A percentile compares a stretch with the other conserved stretches of the same genome.
These are phyloP conservation scores for Cadophora luteo-olivacea DNA, from an alignment of 2,329 filamentous ascomycete genomes.

Conservation along the genomic window DNA sequence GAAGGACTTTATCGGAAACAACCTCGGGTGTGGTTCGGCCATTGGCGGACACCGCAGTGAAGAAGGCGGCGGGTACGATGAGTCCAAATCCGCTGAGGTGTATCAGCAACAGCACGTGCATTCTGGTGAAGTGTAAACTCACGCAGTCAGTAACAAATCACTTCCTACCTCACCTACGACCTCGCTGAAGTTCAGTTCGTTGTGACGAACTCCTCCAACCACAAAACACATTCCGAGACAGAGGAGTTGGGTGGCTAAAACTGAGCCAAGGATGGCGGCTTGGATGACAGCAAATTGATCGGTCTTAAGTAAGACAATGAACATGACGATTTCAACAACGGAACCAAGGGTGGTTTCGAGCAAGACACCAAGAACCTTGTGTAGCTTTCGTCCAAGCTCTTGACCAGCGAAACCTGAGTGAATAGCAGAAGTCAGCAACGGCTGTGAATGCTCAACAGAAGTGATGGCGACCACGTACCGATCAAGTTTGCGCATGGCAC, in stretches of 20 bases:
- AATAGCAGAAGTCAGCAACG: background rate
- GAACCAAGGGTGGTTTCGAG: conserved; percentile 71
- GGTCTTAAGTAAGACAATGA: conserved; percentile 72
- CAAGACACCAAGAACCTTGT: conserved; percentile 72
- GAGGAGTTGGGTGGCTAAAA: conserved; percentile 80
- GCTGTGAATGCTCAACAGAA: too few relatives aligned
- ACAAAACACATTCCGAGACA: conserved; percentile 85
- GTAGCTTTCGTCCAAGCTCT: conserved; percentile 75
- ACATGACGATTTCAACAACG: conserved; percentile 82
- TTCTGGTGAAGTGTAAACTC: conserved; percentile 50
- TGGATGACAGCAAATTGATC: conserved; percentile 74
- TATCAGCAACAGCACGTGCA: conserved; percentile 21
- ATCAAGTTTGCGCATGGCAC: conserved; percentile 77
- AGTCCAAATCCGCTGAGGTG: conserved; percentile 53
- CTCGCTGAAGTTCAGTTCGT: conserved; percentile 75
- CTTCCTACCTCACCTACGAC: conserved; percentile 81
- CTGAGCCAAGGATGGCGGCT: conserved; percentile 83
- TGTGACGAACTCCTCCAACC: conserved; percentile 71
- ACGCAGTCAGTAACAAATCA: conserved; percentile 78
- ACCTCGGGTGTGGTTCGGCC: conserved; percentile 45
- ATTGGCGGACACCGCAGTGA: conserved; percentile 51
- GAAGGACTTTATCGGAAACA: conserved; percentile 60
- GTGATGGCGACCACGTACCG: conserved; percentile 41
- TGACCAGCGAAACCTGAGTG: conserved; percentile 69
- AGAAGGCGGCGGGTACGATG: conserved; percentile 54